A percentile compares a stretch with the other conserved stretches of the same genome.
phyloP scores from a whole-genome alignment of 2,329 filamentous ascomycete genomes.

The Microcyclospora pomicola region DNA sequence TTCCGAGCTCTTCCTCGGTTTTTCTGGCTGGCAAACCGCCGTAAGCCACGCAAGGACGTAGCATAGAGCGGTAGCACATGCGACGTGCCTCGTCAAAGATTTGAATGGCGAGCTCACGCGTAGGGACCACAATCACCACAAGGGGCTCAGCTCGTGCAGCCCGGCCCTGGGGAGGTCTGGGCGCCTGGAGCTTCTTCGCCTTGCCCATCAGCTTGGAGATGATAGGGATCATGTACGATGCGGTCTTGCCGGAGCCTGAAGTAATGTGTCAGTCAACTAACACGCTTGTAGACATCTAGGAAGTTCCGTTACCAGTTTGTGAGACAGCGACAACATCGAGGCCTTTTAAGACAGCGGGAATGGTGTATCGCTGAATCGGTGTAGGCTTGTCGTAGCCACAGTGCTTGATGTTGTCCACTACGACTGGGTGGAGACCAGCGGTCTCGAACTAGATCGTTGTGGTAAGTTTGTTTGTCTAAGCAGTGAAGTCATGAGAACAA shows the following conservation, averaged over 20 bases:
- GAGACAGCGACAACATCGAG: slow-evolving; percentile 79
- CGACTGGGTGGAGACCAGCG: slow-evolving; percentile 71
- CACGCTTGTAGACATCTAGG: slow-evolving; percentile 3
- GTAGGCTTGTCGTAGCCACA: slow-evolving; percentile 62
- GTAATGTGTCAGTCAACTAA: background rate
- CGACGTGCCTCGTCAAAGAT: slow-evolving; percentile 91
- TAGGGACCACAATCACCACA: slow-evolving; percentile 72
- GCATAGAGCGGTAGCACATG: slow-evolving; percentile 86
- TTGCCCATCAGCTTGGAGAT: slow-evolving; percentile 91
- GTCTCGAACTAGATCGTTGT: slow-evolving; percentile 46
- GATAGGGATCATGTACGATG: slow-evolving; percentile 79
- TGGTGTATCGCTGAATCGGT: slow-evolving; percentile 72
- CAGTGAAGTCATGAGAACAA: slow-evolving; percentile 7
- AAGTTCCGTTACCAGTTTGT: slow-evolving; percentile 57
- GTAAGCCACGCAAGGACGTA: slow-evolving; percentile 81
- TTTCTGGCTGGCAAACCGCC: slow-evolving; percentile 62
- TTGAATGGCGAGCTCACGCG: slow-evolving; percentile 80
- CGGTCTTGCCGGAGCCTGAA: slow-evolving; percentile 88
- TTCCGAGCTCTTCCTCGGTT: slow-evolving; percentile 59
- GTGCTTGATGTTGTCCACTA: slow-evolving; percentile 63
- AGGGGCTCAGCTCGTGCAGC: slow-evolving; percentile 68
- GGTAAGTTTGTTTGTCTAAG: background rate
- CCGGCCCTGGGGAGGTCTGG: slow-evolving; percentile 48
- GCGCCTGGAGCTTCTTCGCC: slow-evolving; percentile 70
- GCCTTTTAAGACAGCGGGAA: slow-evolving; percentile 64